Evolutionary conservation across 495 filamentous ascomycete genomes (phyloP), one percentile per base, ranked within the genome.

Genomic region (Bacidia gigantensis): DNA sequence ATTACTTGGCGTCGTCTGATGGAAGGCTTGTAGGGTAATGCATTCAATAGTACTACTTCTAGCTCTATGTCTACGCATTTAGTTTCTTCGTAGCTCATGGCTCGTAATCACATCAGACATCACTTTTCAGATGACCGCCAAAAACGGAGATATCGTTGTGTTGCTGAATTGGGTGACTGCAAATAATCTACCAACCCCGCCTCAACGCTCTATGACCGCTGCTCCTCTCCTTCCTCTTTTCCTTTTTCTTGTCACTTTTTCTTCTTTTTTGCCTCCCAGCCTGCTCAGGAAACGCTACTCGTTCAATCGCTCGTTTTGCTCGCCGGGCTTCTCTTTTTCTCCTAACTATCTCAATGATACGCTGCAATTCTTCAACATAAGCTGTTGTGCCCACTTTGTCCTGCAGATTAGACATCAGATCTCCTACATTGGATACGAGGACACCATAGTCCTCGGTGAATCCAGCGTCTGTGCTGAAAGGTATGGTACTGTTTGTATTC

Each of bases 201-300:
- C 90, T 80, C 64, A 72, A 69, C 47, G 80, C 80, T 62, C 80
- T 78, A 65, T 83, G 74, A 65, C 83, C 80, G 58, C 65, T 60
- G 0, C 82, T 80, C 66, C 75, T 86, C 66, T 84, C 86, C 69
- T 85, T 90, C 63, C 85, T 78, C 69, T 79, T 81, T 57, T 79
- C 83, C 65, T 80, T 88, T 75, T 90, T 89, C 69, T 80, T 81
- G 59, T 89, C 89, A 52, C 83, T 80, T 69, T 84, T 90, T 67
- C 81, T 84, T 67, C 76, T 79, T 81, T 97, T 98, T 58, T 83
- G 79, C 60, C 72, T 72, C 11, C 80, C 86, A 53, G 76, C 76
- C 58, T 72, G 80, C 71, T 95, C 87, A 10, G 92, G 90, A 54
- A 83, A 78, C 24, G 72, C 75, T 18, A 98, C 81, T 24, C 84